These are phyloP conservation scores for Colletotrichum limetticola DNA, from an alignment of 2,329 filamentous ascomycete genomes.

Conservation along the genomic window DNA sequence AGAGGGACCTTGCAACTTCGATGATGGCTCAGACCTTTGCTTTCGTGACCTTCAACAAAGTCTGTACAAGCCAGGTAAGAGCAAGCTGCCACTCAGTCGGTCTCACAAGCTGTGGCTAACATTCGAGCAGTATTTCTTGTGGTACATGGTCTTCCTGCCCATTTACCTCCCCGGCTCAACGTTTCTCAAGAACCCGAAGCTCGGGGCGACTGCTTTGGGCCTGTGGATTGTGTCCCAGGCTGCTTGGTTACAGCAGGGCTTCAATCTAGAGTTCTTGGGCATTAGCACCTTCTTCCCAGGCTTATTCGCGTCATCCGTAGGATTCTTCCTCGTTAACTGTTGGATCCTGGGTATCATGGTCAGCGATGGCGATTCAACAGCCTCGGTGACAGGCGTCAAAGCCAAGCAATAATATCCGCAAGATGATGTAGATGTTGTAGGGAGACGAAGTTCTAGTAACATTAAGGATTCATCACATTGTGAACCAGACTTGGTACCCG, in stretches of 20 bases:
- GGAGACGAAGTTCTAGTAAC: background rate
- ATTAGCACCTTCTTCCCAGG: constrained; percentile 86
- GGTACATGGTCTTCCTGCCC: constrained; percentile 95
- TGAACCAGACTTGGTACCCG: background rate
- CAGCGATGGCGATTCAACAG: constrained; percentile 61
- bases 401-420: background rate
- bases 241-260: constrained; percentile 81
- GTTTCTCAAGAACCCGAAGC: constrained; percentile 66
- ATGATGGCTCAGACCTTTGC: constrained; percentile 97
- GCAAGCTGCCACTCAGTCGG: constrained; percentile 9
- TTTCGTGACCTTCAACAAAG: constrained; percentile 98
- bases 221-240: constrained; percentile 84
- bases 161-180: constrained; percentile 88
- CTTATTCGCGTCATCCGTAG: constrained; percentile 78
- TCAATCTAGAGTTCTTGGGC: constrained; percentile 82
- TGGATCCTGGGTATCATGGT: constrained; percentile 89
- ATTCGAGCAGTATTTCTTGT: constrained; percentile 86
- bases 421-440: background rate
- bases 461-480: background rate
- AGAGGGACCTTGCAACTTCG: constrained; percentile 81
- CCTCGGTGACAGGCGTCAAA: background rate
- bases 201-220: constrained; percentile 73
- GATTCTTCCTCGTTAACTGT: constrained; percentile 87
- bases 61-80: constrained; percentile 94
- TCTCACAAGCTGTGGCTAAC: constrained; percentile 29